Evolutionary conservation across 495 filamentous ascomycete species (phyloP).

Genomic region (Umbilicaria muhlenbergii): DNA sequence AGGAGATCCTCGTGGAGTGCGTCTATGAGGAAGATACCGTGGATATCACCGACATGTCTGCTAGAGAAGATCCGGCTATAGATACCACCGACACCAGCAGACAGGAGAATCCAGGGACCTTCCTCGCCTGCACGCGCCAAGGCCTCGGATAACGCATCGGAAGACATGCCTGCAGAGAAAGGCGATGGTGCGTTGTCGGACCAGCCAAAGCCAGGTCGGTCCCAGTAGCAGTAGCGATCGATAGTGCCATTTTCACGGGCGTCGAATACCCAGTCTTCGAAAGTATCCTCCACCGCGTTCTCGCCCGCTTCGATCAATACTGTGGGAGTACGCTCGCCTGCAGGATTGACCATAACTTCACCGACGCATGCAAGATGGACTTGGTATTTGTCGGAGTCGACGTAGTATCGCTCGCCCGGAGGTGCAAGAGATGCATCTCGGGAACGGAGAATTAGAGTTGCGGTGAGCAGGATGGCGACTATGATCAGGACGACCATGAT

Average conservation of each 20-base stretch:
- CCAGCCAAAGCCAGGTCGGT: constrained; percentile 79
- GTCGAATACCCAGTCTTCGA: constrained; percentile 41
- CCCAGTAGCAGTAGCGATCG: constrained; percentile 82
- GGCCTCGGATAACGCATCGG: constrained; percentile 72
- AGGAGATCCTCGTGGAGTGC: constrained; percentile 76
- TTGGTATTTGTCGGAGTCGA: constrained; percentile 66
- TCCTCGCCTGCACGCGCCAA: constrained; percentile 64
- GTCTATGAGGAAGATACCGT: constrained; percentile 74
- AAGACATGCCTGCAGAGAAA: constrained; percentile 77
- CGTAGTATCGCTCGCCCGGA: constrained; percentile 57
- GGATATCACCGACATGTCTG: constrained; percentile 53
- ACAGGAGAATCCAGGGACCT: constrained; percentile 65
- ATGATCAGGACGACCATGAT: constrained; percentile 48
- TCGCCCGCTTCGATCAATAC: constrained; percentile 74
- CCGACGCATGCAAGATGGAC: constrained; percentile 78
- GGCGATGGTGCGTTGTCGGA: constrained; percentile 91
- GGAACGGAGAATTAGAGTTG: constrained; percentile 60
- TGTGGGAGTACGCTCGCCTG: constrained; percentile 42
- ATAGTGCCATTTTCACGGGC: constrained; percentile 61
- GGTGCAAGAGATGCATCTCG: constrained; percentile 55
- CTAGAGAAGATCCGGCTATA: constrained; percentile 82
- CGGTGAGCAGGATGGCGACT: constrained; percentile 56
- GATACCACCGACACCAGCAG: constrained; percentile 65
- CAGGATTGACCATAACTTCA: constrained; percentile 31
- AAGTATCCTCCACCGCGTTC: constrained; percentile 53